Percentiles rank a stretch among this genome's conserved stretches.
These are phyloP conservation scores for Teunomyces aglyptinius DNA, from an alignment of 805 yeast species.

Conservation along the genomic window DNA sequence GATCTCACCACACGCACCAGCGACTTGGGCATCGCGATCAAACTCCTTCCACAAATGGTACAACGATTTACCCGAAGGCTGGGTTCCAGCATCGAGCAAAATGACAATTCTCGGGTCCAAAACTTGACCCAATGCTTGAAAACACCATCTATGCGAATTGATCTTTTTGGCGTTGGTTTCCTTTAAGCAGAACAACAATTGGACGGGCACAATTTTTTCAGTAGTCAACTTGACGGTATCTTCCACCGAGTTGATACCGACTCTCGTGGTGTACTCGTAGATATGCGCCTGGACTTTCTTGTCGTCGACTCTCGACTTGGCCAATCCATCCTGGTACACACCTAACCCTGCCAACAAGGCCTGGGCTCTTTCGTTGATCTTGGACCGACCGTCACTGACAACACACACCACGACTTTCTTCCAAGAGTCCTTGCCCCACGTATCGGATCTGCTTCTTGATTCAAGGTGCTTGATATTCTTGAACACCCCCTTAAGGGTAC, in stretches of 20 bases:
- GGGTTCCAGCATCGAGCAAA: constrained; percentile 63
- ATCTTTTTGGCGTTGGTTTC: constrained; percentile 64
- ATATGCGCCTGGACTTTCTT: constrained; percentile 62
- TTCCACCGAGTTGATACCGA: constrained; percentile 44
- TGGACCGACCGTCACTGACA: constrained; percentile 65
- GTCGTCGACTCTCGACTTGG: constrained; percentile 58
- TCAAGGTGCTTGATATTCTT: constrained; percentile 60
- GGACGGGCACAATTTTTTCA: constrained; percentile 60
- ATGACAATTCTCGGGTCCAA: constrained; percentile 57
- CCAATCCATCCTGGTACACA: constrained; percentile 63
- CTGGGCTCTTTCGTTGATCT: constrained; percentile 60
- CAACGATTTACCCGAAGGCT: constrained; percentile 56
- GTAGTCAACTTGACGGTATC: constrained; percentile 54
- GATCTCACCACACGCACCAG: constrained; percentile 74
- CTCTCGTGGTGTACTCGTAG: constrained; percentile 65
- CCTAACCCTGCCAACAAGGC: constrained; percentile 66
- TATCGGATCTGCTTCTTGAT: constrained; percentile 45
- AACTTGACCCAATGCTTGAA: constrained; percentile 59
- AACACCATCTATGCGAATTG: constrained; percentile 69
- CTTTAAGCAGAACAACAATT: constrained; percentile 58
- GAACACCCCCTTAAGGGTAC: constrained; percentile 63
- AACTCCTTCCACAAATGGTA: constrained; percentile 64
- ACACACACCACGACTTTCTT: constrained; percentile 62
- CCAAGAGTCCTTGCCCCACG: constrained; percentile 52
- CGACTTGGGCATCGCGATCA: constrained; percentile 55